Evolutionary conservation across 2,329 filamentous ascomycete genomes (phyloP), one percentile per base, ranked within the genome.

Genomic region (Chaetomiaceae sp.): DNA sequence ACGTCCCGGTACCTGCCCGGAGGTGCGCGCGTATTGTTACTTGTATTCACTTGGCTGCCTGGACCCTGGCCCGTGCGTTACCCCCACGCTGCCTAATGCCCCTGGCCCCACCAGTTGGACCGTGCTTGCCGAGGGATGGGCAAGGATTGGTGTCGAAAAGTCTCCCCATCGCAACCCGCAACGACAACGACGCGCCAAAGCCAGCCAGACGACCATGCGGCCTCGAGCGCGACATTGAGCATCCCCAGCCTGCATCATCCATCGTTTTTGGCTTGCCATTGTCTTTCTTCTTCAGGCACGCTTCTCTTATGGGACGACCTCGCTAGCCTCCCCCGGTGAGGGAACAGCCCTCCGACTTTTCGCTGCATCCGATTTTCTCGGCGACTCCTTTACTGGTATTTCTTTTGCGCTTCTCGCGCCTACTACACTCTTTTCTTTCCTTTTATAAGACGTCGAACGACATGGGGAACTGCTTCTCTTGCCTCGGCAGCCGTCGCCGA

Each of bases 391-490:
- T 14, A 24, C 20, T 35, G 8, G 7, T 17, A 12, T 38, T 24
- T n/a, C 8, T 19, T 47, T 41, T 47, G n/a, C 11, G 11, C 26
- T 26, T 24, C 36, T 45, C 30, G 29, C 32, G 36, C 37, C n/a
- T 40, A 40, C 30, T 20, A 35, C 38, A 36, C 45, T 45, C 18
- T 47, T 43, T 38, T 26, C 20, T 39, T 42, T 24, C 22, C n/a
- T n/a, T n/a, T n/a, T n/a, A n/a, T n/a, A 8, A 18, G 38, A 18
- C 6, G 15, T 17, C n/a, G 49, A 42, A 46, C 42, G 38, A 36
- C 48, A 83, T 83, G 79, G 79, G 79, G 49, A 70, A 71, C 62
- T 83, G 79, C 63, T 69, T 74, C 51, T 82, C 79, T 46, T 83
- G 79, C 59, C 65, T 83, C 36, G 77, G 79, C 52, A 63, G 67